A percentile compares a stretch with the other conserved stretches of the same genome.
Evolutionary conservation across 208 protist species (phyloP).

Genomic region (Leishmania gerbilli): DNA sequence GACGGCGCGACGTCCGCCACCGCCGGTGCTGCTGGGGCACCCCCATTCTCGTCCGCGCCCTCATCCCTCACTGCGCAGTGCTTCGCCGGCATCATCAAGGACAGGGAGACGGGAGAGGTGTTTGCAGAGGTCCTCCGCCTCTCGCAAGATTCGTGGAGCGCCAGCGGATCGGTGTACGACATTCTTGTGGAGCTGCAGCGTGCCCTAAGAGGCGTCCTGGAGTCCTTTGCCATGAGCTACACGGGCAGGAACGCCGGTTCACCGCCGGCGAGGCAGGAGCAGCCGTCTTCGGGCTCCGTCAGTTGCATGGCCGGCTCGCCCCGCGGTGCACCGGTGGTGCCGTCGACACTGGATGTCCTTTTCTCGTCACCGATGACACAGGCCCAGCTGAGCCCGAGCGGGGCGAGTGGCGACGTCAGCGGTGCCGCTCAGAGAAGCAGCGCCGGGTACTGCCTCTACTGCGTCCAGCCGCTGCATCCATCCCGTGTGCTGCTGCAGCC

Average conservation of each 20-base stretch:
- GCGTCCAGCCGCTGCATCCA: slow-evolving; percentile 31
- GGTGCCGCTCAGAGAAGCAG: background rate
- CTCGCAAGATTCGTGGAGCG: slow-evolving; percentile 28
- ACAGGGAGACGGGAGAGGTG: slow-evolving; percentile 28
- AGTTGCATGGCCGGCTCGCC: background rate
- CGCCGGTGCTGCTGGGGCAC: background rate
- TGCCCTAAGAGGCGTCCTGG: slow-evolving; percentile 16
- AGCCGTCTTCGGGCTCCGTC: background rate
- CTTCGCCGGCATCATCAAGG: slow-evolving; percentile 25
- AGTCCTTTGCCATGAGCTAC: slow-evolving; percentile 28
- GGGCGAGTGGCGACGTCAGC: background rate
- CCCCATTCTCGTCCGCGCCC: background rate
- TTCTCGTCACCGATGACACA: slow-evolving; percentile 10
- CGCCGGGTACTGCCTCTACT: slow-evolving; percentile 56
- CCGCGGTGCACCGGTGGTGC: background rate
- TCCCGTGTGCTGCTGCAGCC: slow-evolving; percentile 51
- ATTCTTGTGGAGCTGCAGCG: slow-evolving; percentile 35
- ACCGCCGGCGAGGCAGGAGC: background rate
- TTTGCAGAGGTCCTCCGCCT: slow-evolving; percentile 17
- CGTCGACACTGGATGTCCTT: slow-evolving; percentile 29
- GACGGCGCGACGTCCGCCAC: background rate
- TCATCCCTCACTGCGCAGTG: slow-evolving; percentile 19
- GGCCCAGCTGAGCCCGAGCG: background rate
- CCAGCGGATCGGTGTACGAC: slow-evolving; percentile 34
- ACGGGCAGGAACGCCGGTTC: background rate